Evolutionary conservation across 2,329 filamentous ascomycete genomes (phyloP).

Genomic region (Penicillium sp.): DNA sequence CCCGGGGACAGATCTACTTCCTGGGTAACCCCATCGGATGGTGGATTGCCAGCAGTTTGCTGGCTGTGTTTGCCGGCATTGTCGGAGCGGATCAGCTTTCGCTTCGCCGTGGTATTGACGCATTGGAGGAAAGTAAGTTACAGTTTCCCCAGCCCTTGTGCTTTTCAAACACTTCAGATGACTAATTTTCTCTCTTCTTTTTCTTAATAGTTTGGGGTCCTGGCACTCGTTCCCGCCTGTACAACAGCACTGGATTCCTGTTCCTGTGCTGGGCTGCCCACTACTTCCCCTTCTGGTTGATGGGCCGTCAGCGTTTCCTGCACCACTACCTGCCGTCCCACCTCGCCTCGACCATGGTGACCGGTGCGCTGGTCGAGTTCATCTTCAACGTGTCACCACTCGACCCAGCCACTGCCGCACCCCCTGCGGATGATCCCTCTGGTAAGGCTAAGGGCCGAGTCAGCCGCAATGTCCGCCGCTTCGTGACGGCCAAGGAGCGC

Average conservation of each 20-base stretch:
- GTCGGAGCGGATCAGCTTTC: slow-evolving; percentile 91
- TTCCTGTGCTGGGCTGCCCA: slow-evolving; percentile 97
- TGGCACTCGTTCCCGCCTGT: slow-evolving; percentile 89
- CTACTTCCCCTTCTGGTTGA: slow-evolving; percentile 96
- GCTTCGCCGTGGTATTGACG: slow-evolving; percentile 87
- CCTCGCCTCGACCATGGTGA: slow-evolving; percentile 83
- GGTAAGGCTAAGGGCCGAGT: slow-evolving; percentile 40
- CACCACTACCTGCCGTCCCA: slow-evolving; percentile 97
- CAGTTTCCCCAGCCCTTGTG: not conserved
- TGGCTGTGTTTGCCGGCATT: slow-evolving; percentile 92
- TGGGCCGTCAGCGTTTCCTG: slow-evolving; percentile 96
- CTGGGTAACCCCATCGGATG: slow-evolving; percentile 94
- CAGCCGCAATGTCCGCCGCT: slow-evolving; percentile 48
- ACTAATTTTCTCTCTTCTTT: slow-evolving; percentile 9
- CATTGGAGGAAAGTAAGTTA: slow-evolving; percentile 84
- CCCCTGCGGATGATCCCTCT: slow-evolving; percentile 45
- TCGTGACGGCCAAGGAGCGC: slow-evolving; percentile 77
- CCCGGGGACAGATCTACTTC: slow-evolving; percentile 97
- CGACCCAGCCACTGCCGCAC: slow-evolving; percentile 44
- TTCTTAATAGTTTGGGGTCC: slow-evolving; percentile 41
- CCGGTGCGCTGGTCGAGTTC: slow-evolving; percentile 90
- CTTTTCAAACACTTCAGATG: not conserved
- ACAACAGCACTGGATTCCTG: slow-evolving; percentile 99
- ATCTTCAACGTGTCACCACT: slow-evolving; percentile 86
- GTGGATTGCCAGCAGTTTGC: slow-evolving; percentile 90